A percentile compares a stretch with the other conserved stretches of the same genome.
Conservation (phyloP, 345 rosid genomes). For the Carallia brachiata region DNA sequence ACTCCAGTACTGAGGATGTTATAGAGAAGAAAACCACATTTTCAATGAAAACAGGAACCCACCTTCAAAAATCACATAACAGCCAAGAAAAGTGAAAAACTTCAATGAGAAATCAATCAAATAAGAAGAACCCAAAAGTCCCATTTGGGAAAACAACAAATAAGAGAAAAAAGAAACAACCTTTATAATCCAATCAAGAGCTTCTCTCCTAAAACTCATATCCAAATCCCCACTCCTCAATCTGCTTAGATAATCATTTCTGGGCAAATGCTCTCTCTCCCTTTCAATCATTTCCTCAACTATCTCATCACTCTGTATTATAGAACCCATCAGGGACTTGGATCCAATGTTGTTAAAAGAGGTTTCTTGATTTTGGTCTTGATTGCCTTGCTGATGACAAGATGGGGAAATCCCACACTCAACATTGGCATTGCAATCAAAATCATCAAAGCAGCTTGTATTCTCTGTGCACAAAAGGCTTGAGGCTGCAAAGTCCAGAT, state of each 20-base stretch:
- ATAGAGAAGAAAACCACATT: background rate
- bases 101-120: background rate
- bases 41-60: background rate
- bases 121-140: background rate
- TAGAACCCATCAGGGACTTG: slow-evolving; percentile 20
- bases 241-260: slow-evolving; percentile 43
- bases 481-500: slow-evolving; percentile 40
- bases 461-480: slow-evolving; percentile 55
- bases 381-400: slow-evolving; percentile 9
- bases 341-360: background rate
- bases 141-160: slow-evolving; percentile 5
- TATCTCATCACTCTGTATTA: slow-evolving; percentile 53
- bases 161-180: slow-evolving; percentile 28
- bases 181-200: slow-evolving; percentile 62
- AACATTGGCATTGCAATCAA: slow-evolving; percentile 22
- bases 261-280: slow-evolving; percentile 50
- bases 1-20: background rate
- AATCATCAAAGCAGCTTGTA: slow-evolving; percentile 35
- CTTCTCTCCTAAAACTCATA: slow-evolving; percentile 40
- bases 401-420: background rate
- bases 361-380: background rate
- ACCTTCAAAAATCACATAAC: background rate
- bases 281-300: slow-evolving; percentile 17
- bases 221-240: slow-evolving; percentile 59
- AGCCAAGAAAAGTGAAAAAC: background rate